phyloP scores from a whole-genome alignment of 345 rosid genomes.

The Triadica sebifera region DNA sequence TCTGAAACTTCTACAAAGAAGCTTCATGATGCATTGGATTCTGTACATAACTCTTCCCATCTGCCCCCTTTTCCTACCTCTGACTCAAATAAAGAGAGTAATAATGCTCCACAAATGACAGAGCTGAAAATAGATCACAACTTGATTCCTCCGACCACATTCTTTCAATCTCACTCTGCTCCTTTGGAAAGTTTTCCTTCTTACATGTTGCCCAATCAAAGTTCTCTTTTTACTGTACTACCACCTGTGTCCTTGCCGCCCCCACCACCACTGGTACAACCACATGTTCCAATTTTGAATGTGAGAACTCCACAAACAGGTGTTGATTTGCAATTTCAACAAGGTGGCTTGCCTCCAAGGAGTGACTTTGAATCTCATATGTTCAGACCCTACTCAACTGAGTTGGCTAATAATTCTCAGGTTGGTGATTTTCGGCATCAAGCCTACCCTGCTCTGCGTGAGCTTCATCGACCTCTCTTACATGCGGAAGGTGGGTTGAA shows the following conservation, averaged over 20 bases:
- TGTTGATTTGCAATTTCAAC: slow-evolving; percentile 32
- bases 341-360: slow-evolving; percentile 30
- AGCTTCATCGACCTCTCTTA: slow-evolving; percentile 20
- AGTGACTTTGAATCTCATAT: slow-evolving; percentile 33
- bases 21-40: slow-evolving; percentile 17
- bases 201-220: slow-evolving; percentile 37
- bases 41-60: slow-evolving; percentile 21
- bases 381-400: slow-evolving; percentile 29
- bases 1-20: slow-evolving; percentile 22
- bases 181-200: slow-evolving; percentile 34
- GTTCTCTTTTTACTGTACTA: slow-evolving; percentile 27
- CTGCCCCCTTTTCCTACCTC: slow-evolving; percentile 14
- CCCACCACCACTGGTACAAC: slow-evolving; percentile 9
- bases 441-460: slow-evolving; percentile 26
- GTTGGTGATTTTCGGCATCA: slow-evolving; percentile 36
- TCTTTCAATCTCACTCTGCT: slow-evolving; percentile 27
- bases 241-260: slow-evolving; percentile 33
- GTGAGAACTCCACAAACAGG: slow-evolving; percentile 17
- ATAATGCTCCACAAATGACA: slow-evolving; percentile 17
- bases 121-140: slow-evolving; percentile 16
- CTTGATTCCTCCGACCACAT: slow-evolving; percentile 21
- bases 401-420: slow-evolving; percentile 29
- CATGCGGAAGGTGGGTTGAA: slow-evolving; percentile 24
- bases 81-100: slow-evolving; percentile 12
- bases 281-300: slow-evolving; percentile 11